phyloP scores from a whole-genome alignment of 2,329 filamentous ascomycete genomes.

The Alternaria triticina region DNA sequence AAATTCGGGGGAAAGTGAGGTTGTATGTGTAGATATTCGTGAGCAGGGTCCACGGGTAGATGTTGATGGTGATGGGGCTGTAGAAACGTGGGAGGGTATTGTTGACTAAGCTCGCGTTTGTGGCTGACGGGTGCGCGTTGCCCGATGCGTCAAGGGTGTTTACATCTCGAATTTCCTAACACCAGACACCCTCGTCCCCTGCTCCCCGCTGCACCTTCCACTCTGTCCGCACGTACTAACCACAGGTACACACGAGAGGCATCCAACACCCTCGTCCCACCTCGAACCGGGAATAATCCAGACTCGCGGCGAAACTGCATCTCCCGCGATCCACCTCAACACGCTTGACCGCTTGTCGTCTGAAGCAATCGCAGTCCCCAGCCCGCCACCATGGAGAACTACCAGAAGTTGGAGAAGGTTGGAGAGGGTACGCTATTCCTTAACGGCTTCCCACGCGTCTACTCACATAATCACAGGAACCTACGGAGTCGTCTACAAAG shows the following conservation, averaged over 20 bases:
- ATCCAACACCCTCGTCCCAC: not conserved
- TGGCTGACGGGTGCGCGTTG: constrained; percentile 25
- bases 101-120: constrained; percentile 31
- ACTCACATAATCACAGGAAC: constrained; percentile 68
- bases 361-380: constrained; percentile 18
- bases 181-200: constrained; percentile 14
- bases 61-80: not conserved
- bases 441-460: not conserved
- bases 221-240: constrained; percentile 33
- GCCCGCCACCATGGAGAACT: constrained; percentile 77
- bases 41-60: not conserved
- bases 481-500: constrained; percentile 95
- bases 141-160: constrained; percentile 29
- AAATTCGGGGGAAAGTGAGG: too few species aligned
- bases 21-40: too few species aligned
- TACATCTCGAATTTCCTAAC: constrained; percentile 32
- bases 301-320: constrained; percentile 2
- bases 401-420: constrained; percentile 96
- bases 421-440: constrained; percentile 74
- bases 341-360: constrained; percentile 30
- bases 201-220: constrained; percentile 14
- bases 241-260: constrained; percentile 21
- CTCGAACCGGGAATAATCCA: not conserved
- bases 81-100: constrained; percentile 5
- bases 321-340: not conserved